These are phyloP conservation scores for Sclerospora graminicola DNA, from an alignment of 352 stramenopile species.

Conservation along the genomic window DNA sequence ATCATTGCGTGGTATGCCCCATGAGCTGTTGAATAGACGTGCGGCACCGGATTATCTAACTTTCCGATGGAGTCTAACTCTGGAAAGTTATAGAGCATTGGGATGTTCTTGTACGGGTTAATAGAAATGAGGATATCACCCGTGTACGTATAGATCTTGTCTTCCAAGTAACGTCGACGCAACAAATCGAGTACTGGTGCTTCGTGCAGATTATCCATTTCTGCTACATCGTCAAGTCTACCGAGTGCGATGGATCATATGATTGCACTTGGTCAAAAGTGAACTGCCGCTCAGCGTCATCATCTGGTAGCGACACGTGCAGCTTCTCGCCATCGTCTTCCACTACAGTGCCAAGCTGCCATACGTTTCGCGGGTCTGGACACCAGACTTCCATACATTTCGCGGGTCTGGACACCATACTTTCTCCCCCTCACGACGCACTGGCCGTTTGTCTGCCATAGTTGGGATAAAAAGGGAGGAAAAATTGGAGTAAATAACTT, in stretches of 20 bases:
- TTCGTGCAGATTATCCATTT: constrained; percentile 91
- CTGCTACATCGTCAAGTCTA: constrained; percentile 86
- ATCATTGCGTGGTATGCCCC: constrained; percentile 72
- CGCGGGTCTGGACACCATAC: too few species aligned
- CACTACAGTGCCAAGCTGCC: constrained; percentile 76
- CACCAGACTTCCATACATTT: too few species aligned
- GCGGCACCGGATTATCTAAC: constrained; percentile 74
- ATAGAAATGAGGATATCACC: constrained; percentile 94
- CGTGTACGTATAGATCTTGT: constrained; percentile 93
- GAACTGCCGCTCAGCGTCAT: constrained; percentile 76
- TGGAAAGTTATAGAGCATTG: constrained; percentile 86
- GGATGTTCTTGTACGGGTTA: constrained; percentile 94
- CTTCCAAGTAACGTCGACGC: constrained; percentile 78
- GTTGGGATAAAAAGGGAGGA: too few species aligned
- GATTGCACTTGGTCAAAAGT: constrained; percentile 73
- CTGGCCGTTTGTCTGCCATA: constrained; percentile 26
- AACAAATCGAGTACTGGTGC: constrained; percentile 86
- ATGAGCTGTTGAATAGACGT: constrained; percentile 81
- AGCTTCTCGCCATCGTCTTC: constrained; percentile 82
- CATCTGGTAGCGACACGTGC: constrained; percentile 70
- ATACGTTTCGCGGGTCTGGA: constrained; percentile 77
- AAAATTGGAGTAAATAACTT: constrained; percentile 1
- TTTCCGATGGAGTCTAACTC: constrained; percentile 83
- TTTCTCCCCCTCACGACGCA: constrained; percentile 75
- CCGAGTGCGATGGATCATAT: constrained; percentile 85